Base-by-base conservation (phyloP, 495 filamentous ascomycete genomes). In the Aspergillus indologenus region DNA sequence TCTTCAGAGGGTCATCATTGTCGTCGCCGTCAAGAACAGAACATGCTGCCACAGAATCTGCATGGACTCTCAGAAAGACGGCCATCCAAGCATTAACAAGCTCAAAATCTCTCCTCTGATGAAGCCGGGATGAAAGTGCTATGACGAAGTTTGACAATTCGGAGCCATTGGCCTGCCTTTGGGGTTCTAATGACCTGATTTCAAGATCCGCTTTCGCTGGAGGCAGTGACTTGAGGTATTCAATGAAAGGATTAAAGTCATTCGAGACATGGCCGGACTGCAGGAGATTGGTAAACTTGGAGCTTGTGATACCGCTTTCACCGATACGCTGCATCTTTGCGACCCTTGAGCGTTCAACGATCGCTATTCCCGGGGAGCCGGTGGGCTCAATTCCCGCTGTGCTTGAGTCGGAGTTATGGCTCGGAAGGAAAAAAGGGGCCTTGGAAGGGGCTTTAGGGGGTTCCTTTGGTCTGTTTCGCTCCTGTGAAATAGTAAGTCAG, bases 51-150 rank as follows among this genome's bases (percentile, higher is more conserved):
- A 88, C 71, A 14, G 80, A 72, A 57, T 87, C 86, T 9, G 79
- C 81, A 72, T 97, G 91, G 40, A 93, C 69, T 51, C 86, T 83
- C 55, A 98, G 64, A 64, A 97, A 94, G 0, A 97, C 92, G 17
- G 86, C 84, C 89, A 98, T 96, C 94, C 95, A 98, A 11, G 90
- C 90, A 73, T 96, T 91, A 44, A 90, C 87, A 49, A 98, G 80
- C 68, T 98, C 94, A 70, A 92, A 98, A 75, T 98, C 94, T 45
- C 79, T 81, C 56, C 83, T 83, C 44, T 80, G 75, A 19, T 73
- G 71, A 23, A 98, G 75, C 17, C 87, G 80, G 57, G 72, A 75
- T 0, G 89, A 92, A 47, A 98, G 74, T 5, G 91, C 90, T 9
- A 71, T 55, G 34, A 98, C 85, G 64, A 98, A 97, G 49, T 81